These are phyloP conservation scores for Solanum pinnatisectum DNA, from an alignment of 257 asterid genomes.

Conservation along the genomic window DNA sequence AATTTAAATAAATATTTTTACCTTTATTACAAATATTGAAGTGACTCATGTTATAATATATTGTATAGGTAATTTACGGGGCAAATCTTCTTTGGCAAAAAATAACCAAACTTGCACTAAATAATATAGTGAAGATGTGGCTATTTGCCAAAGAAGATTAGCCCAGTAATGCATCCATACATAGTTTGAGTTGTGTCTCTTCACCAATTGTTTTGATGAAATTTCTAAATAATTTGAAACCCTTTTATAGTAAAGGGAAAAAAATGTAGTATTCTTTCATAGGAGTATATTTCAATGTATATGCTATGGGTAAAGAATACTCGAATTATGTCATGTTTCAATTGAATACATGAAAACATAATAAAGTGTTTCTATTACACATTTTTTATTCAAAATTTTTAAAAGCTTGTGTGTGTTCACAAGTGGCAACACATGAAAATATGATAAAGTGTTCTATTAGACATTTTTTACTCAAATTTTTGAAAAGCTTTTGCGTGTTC, in stretches of 20 bases:
- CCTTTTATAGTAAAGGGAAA: background rate
- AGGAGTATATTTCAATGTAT: background rate
- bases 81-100: conserved; percentile 9
- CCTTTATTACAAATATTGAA: background rate
- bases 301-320: background rate
- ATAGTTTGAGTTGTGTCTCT: background rate
- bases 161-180: conserved; percentile 5
- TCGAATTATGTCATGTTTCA: background rate
- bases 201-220: background rate
- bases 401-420: background rate
- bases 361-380: background rate
- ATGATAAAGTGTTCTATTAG: background rate
- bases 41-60: background rate
- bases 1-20: background rate
- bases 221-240: background rate
- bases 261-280: background rate
- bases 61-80: background rate
- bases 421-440: background rate
- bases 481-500: background rate
- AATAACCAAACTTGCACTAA: background rate
- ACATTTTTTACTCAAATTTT: background rate
- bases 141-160: conserved; percentile 6
- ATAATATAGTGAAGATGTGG: background rate
- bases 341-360: background rate
- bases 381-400: no score